These are phyloP conservation scores for Micractinium conductrix DNA, from an alignment of 139 green algal species.

Conservation along the genomic window DNA sequence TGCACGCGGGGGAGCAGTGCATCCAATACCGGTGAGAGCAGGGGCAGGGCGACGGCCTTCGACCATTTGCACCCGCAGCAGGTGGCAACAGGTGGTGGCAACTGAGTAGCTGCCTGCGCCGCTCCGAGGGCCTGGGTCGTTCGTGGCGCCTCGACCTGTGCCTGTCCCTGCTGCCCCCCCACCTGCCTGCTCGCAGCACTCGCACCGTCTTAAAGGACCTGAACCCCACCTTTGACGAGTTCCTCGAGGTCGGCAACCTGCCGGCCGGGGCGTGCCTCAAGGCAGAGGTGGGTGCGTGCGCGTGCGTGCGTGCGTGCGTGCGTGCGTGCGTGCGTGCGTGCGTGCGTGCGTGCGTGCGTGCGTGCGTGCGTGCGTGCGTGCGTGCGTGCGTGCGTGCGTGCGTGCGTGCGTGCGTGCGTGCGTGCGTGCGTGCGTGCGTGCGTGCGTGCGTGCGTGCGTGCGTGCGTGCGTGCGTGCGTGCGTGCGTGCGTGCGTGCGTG, in stretches of 20 bases:
- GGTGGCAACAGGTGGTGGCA: background rate
- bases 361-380: no score
- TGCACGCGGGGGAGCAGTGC: no score
- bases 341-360: no score
- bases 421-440: background rate
- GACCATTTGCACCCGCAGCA: background rate
- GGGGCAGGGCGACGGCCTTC: background rate
- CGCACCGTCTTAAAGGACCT: slow-evolving; percentile 39
- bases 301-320: background rate
- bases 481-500: no score
- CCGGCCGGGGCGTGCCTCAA: slow-evolving; percentile 8
- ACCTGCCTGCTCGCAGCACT: background rate
- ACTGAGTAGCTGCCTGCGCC: background rate
- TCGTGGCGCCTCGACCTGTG: background rate
- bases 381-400: no score
- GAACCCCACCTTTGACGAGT: slow-evolving; percentile 44
- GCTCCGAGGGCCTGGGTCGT: background rate
- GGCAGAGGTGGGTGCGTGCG: background rate
- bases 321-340: background rate
- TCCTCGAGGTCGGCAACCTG: slow-evolving; percentile 43
- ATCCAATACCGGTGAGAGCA: background rate
- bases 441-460: no score
- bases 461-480: no score
- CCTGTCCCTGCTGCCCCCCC: background rate
- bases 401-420: no score